Base-by-base conservation (phyloP, 1,284 basidiomycete genomes). In the Sporisorium iseilematis-ciliati region DNA sequence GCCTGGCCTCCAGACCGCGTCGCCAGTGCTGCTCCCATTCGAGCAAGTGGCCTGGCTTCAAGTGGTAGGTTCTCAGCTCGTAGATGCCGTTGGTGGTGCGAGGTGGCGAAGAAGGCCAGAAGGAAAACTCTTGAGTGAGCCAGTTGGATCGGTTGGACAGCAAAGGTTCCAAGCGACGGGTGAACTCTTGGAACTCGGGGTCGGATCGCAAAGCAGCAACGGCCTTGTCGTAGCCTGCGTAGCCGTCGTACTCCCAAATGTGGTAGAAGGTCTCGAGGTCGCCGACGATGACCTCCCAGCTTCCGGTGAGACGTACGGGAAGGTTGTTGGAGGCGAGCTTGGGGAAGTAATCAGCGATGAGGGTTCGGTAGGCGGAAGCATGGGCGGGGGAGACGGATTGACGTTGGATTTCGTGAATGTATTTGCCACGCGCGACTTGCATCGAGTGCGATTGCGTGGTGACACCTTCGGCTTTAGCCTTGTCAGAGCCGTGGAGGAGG, bases 21-120 rank as follows among this genome's bases (percentile, higher is more conserved):
- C 81, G 75, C 82, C 83, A 84, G 67, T 82, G 75, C 53, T 78
- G 72, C 49, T 82, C 81, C 83, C 82, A 83, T 45, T 84, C 81
- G 20, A 84, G 57, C 54, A 84, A 61, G 33, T 78, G 67, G 2
- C 83, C 83, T 5, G 83, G 82, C 60, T 77, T 78, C 51, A 84
- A 66, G 51, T 83, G 77, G 69, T 84, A 84, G 8, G 81, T 83
- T 16, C 82, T 65, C 43, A 82, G 56, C 64, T 84, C 83, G 56
- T 80, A 83, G 21, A 82, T 61, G 2, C 72, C 66, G 56, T 75
- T 73, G 14, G 66, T 67, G 38, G 62, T 66, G 41, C 60, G 57
- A 20, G 72, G 71, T 14, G 74, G 65, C 8, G 62, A 69, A 16
- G 78, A 75, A 5, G 77, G 73, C 83, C 82, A 83, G 68, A 84